Base-by-base conservation (phyloP, 768 basidiomycete genomes). In the Punctularia strigosozonata region DNA sequence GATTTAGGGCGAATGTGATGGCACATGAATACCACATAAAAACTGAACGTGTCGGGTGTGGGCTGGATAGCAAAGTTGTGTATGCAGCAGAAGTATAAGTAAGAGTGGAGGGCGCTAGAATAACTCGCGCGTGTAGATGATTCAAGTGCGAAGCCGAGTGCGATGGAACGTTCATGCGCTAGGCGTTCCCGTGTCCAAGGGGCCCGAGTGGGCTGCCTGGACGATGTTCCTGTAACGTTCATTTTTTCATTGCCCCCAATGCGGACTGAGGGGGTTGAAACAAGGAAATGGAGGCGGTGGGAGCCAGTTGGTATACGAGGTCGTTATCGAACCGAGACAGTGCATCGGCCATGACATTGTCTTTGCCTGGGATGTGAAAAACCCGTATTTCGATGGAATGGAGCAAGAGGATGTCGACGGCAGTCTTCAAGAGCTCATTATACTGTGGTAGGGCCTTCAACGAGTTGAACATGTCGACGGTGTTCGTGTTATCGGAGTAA, bases 121-220 rank as follows among this genome's bases (percentile, higher is more conserved):
- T 67, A 68, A 0, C 51, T 38, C 0, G 17, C 1, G 0, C 14
- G 4, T 0, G 59, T 56, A 3, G 50, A 50, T 0, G 10, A 13
- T 14, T 61, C 54, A 15, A 66, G 41, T 0, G 59, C 43, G 15
- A 46, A 20, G 2, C 59, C 61, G 8, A 65, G 48, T 1, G 59
- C 56, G 45, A 61, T 49, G 2, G 55, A 45, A 6, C 58, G 51
- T 42, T 59, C 56, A 14, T 46, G 56, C 0, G 53, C 8, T 2
- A 68, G 51, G 5, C 47, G 45, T 23, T 67, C 57, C 0, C 35
- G 15, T 0, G 60, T 41, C 67, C 68, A 69, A 21, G 60, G 50
- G 22, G 37, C 40, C 33, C 59, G 36, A 0, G 14, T 0, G 1
- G 64, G 63, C 43, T 65, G 65, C 47, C 51, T 43, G 37, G 62